Evolutionary conservation across 352 stramenopile genomes (phyloP).

Genomic region (Hyaloperonospora arabidopsidis): DNA sequence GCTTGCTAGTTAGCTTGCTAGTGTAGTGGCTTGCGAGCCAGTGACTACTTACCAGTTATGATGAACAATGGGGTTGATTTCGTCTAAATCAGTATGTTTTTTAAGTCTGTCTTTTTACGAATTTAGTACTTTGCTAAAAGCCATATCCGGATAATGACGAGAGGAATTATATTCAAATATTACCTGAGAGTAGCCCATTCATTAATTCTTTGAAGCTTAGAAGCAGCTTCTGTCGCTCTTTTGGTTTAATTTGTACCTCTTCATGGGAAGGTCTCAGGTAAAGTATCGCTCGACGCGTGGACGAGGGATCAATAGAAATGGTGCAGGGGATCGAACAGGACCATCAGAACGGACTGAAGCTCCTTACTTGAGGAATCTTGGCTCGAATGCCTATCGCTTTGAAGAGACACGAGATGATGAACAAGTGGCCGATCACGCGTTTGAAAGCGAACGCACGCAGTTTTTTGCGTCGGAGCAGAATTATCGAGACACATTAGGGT

Average conservation of each 20-base stretch:
- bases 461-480: slow-evolving; percentile 60
- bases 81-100: slow-evolving; percentile 12
- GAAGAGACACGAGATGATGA: slow-evolving; percentile 30
- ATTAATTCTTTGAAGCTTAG: too few relatives aligned
- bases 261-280: slow-evolving; percentile 59
- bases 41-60: slow-evolving; percentile 19
- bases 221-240: too few relatives aligned
- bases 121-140: too few relatives aligned
- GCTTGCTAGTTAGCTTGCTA: background rate
- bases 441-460: slow-evolving; percentile 37
- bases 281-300: slow-evolving; percentile 56
- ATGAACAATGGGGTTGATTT: slow-evolving; percentile 45
- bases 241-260: background rate
- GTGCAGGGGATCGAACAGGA: slow-evolving; percentile 8
- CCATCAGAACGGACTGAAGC: slow-evolving; percentile 14
- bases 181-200: too few relatives aligned
- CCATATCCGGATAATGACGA: too few relatives aligned
- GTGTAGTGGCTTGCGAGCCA: background rate
- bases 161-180: too few relatives aligned
- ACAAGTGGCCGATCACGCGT: slow-evolving; percentile 7
- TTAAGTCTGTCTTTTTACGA: background rate
- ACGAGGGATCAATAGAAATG: slow-evolving; percentile 34
- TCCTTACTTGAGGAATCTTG: slow-evolving; percentile 31
- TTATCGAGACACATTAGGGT: slow-evolving; percentile 32
- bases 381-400: slow-evolving; percentile 71